Conservation (phyloP, 2,329 filamentous ascomycete genomes). For the Didymella sp. region DNA sequence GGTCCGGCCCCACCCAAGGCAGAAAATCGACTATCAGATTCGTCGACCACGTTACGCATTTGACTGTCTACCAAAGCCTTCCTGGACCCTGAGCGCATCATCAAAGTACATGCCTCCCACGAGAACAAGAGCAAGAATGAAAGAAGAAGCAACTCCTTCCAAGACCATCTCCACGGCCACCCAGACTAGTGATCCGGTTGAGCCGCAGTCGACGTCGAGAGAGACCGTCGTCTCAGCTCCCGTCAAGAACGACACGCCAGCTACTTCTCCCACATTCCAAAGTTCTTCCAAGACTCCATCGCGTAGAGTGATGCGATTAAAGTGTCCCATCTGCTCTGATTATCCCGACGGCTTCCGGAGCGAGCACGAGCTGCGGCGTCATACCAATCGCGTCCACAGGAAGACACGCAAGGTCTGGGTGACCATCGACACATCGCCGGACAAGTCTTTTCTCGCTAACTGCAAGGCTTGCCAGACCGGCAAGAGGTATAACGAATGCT, state of each 20-base stretch:
- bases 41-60: conserved; percentile 19
- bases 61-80: conserved; percentile 22
- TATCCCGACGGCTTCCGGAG: conserved; percentile 82
- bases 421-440: conserved; percentile 65
- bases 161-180: conserved; percentile 31
- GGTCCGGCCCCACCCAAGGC: conserved; percentile 40
- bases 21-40: conserved; percentile 31
- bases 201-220: conserved; percentile 34
- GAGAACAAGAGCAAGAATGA: conserved; percentile 47
- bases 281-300: conserved; percentile 39
- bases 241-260: conserved; percentile 34
- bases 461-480: conserved; percentile 81
- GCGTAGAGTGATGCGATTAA: conserved; percentile 45
- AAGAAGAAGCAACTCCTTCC: conserved; percentile 30
- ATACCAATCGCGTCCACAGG: conserved; percentile 70
- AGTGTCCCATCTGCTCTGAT: conserved; percentile 72
- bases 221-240: conserved; percentile 43
- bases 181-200: conserved; percentile 33
- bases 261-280: conserved; percentile 44
- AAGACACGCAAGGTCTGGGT: conserved; percentile 68
- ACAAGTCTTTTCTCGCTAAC: conserved; percentile 72
- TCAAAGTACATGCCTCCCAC: conserved; percentile 43
- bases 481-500: conserved; percentile 89
- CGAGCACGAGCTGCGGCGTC: conserved; percentile 71
- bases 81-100: conserved; percentile 15